Conservation (phyloP, 495 filamentous ascomycete genomes). For the Penicillium cosmopolitanum region DNA sequence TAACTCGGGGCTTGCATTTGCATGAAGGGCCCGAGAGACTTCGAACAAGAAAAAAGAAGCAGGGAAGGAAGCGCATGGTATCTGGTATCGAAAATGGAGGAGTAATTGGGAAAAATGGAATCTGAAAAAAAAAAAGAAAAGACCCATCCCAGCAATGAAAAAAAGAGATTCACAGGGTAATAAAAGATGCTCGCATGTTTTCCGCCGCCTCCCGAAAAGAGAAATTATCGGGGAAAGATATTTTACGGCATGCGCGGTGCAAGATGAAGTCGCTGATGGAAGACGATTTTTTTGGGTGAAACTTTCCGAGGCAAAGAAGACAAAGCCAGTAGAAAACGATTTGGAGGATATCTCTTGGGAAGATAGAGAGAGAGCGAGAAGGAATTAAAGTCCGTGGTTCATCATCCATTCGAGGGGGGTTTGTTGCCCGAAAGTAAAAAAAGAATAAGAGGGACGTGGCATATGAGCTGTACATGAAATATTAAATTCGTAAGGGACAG, state of each 20-base stretch:
- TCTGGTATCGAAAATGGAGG: slow-evolving; percentile 40
- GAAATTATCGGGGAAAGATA: neutral
- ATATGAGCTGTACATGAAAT: slow-evolving; percentile 47
- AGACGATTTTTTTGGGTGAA: slow-evolving; percentile 6
- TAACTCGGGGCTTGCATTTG: slow-evolving; percentile 12
- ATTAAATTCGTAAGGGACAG: slow-evolving; percentile 40
- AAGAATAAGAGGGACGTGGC: slow-evolving; percentile 21
- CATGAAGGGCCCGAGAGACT: slow-evolving; percentile 1
- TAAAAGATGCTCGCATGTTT: slow-evolving; percentile 24
- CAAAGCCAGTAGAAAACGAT: slow-evolving; percentile 2
- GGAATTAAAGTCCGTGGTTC: slow-evolving; percentile 14
- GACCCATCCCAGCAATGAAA: slow-evolving; percentile 9
- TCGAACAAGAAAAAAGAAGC: slow-evolving; percentile 10
- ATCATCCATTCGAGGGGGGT: slow-evolving; percentile 20
- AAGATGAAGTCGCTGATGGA: slow-evolving; percentile 16
- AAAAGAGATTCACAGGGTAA: slow-evolving; percentile 18
- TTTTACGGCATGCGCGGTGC: slow-evolving; percentile 4
- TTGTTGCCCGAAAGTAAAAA: slow-evolving; percentile 14
- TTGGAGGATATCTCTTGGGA: slow-evolving; percentile 3
- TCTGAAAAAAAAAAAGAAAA: slow-evolving; percentile 18
- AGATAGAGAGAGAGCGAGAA: neutral
- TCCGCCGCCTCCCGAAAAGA: slow-evolving; percentile 12
- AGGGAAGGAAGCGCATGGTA: slow-evolving; percentile 33
- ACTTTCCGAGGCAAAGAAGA: neutral
- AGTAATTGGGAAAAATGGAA: slow-evolving; percentile 13